Percentiles rank a stretch among this genome's conserved stretches.
phyloP scores from a whole-genome alignment of 2,329 filamentous ascomycete species.

The Ophiostoma angusticollis region DNA sequence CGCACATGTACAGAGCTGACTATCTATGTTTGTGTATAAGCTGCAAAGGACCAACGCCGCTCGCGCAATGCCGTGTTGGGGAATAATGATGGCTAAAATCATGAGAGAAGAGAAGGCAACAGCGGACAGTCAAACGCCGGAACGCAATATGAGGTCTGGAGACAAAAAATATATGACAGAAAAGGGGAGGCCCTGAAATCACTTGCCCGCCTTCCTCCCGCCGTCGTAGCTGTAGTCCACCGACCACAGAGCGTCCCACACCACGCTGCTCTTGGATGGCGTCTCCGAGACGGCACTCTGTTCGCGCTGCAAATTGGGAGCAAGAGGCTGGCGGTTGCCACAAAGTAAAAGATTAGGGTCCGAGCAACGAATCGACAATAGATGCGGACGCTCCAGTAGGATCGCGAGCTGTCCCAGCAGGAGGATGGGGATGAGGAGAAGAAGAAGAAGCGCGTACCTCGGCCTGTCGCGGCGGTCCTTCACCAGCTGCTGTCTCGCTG shows the following conservation, averaged over 20 bases:
- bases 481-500: neutral
- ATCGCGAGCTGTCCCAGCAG: neutral
- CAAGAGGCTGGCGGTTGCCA: conserved; percentile 8
- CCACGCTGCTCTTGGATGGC: conserved; percentile 37
- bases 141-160: neutral
- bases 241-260: conserved; percentile 52
- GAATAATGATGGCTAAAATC: neutral
- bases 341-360: conserved; percentile 26
- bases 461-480: conserved; percentile 4
- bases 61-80: neutral
- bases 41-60: neutral
- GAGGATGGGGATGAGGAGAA: neutral
- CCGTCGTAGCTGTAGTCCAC: conserved; percentile 46
- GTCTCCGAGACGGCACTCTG: conserved; percentile 25
- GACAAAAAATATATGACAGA: neutral
- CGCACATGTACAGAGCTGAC: neutral
- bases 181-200: too few species aligned
- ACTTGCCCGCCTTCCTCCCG: conserved; percentile 8
- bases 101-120: neutral
- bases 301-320: conserved; percentile 25
- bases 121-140: neutral
- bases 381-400: too few species aligned
- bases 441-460: conserved; percentile 36
- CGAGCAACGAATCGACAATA: conserved; percentile 35
- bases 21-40: too few species aligned